phyloP scores from a whole-genome alignment of 345 rosid genomes.

The Gossypium stocksii region DNA sequence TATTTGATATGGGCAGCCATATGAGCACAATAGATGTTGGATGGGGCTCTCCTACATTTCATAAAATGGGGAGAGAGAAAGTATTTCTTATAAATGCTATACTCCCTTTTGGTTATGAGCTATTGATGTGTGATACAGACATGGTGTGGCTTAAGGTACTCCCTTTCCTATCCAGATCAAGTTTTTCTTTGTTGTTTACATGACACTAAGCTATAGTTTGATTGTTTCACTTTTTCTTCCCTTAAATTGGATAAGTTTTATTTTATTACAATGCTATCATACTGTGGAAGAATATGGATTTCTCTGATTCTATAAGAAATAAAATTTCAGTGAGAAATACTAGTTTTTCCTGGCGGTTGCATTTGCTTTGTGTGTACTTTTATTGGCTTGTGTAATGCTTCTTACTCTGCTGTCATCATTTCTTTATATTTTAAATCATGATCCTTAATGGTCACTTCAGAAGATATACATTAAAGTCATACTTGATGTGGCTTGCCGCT shows the following conservation, averaged over 20 bases:
- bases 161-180: not conserved
- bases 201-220: not conserved
- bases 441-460: constrained; percentile 8
- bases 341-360: not conserved
- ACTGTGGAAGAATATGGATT: not conserved
- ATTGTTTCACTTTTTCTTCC: not conserved
- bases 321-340: not conserved
- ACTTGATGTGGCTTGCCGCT: constrained; percentile 21
- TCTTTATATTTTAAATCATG: not conserved
- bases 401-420: not conserved
- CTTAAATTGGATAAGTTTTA: not conserved
- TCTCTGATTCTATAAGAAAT: not conserved
- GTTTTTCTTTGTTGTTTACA: not conserved
- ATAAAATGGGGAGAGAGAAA: constrained; percentile 99
- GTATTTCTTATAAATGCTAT: constrained; percentile 77
- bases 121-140: constrained; percentile 96
- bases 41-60: constrained; percentile 96
- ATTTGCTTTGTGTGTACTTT: not conserved
- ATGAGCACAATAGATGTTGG: constrained; percentile 97
- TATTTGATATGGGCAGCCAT: constrained; percentile 97
- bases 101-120: constrained; percentile 81
- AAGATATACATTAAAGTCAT: constrained; percentile 11
- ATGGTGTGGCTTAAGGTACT: constrained; percentile 98
- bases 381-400: constrained; percentile 2
- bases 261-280: not conserved